Evolutionary conservation across 2,329 filamentous ascomycete genomes (phyloP).

Genomic region (Ophidiomyces ophidiicola): DNA sequence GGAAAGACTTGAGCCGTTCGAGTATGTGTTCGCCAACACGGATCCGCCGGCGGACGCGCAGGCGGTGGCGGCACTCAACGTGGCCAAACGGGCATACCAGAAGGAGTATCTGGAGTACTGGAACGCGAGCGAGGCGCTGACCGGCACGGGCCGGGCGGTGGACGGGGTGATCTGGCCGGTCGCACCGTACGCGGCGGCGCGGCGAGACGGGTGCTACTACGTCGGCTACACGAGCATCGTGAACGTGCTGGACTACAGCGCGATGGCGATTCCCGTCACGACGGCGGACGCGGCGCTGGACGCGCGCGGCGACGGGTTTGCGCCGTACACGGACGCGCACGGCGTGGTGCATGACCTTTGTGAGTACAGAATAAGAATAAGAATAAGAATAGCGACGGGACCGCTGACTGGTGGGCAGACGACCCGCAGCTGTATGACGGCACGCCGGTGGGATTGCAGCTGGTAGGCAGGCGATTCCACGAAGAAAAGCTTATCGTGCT

Average conservation of each 20-base stretch:
- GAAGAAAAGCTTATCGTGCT: constrained; percentile 38
- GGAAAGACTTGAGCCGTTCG: constrained; percentile 28
- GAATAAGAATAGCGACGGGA: constrained; percentile 1
- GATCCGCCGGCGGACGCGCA: constrained; percentile 30
- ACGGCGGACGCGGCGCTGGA: constrained; percentile 42
- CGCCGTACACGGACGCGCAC: constrained; percentile 34
- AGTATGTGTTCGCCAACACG: constrained; percentile 26
- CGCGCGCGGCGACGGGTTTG: constrained; percentile 23
- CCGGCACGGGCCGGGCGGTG: constrained; percentile 41
- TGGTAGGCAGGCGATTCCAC: constrained; percentile 39
- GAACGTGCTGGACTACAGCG: constrained; percentile 47
- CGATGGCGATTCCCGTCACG: constrained; percentile 45
- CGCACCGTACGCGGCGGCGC: constrained; percentile 32
- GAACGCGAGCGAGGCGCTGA: constrained; percentile 41
- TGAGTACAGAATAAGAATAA: constrained; percentile 24
- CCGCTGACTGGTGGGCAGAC: constrained; percentile 32
- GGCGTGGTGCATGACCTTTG: constrained; percentile 36
- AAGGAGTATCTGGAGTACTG: constrained; percentile 49
- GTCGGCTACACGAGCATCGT: constrained; percentile 37
- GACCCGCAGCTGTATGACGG: constrained; percentile 40
- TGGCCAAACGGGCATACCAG: constrained; percentile 42
- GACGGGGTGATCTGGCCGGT: constrained; percentile 39
- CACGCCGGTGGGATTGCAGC: constrained; percentile 38
- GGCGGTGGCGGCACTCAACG: constrained; percentile 34
- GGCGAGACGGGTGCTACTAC: constrained; percentile 35